A percentile compares a stretch with the other conserved stretches of the same genome.
Conservation (phyloP, 768 basidiomycete genomes). For the Tulasnella sp. region DNA sequence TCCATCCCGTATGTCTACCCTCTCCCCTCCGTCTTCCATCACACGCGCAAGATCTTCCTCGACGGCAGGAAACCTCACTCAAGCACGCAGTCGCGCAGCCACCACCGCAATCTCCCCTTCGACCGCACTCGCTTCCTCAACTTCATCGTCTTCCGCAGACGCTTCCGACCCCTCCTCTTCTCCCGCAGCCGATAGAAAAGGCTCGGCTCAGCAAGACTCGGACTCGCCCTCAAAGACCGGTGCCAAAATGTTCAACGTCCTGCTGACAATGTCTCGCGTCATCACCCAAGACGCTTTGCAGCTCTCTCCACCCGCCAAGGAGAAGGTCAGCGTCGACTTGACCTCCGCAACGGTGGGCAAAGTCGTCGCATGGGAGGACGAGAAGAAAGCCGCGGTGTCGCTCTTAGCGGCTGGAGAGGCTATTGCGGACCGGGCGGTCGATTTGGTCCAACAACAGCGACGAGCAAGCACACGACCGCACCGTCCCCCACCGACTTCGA, state of each 20-base stretch:
- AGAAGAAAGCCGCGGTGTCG: background rate
- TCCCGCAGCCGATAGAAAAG: background rate
- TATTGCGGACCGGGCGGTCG: conserved; percentile 14
- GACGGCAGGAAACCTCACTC: conserved; percentile 11
- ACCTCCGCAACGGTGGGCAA: background rate
- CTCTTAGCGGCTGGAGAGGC: background rate
- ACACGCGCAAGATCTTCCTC: conserved; percentile 12
- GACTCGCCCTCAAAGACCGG: background rate
- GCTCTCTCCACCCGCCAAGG: background rate
- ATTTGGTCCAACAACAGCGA: conserved; percentile 17
- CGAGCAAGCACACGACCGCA: background rate
- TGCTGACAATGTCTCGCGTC: conserved; percentile 5
- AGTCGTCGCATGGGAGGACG: background rate
- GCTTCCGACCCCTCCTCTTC: conserved; percentile 33
- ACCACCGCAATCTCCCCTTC: background rate
- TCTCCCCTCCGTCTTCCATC: background rate
- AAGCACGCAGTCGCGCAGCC: conserved; percentile 5
- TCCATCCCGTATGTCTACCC: background rate
- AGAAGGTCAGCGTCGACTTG: background rate
- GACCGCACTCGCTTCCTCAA: conserved; percentile 3
- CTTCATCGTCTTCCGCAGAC: conserved; percentile 25
- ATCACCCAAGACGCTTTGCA: background rate
- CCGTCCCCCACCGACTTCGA: background rate
- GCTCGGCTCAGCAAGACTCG: background rate
- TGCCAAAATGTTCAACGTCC: conserved; percentile 17